Percentiles rank a stretch among this genome's conserved stretches.
Evolutionary conservation across 78 protist species (phyloP).

Genomic region (Dictyostelium firmibasis): DNA sequence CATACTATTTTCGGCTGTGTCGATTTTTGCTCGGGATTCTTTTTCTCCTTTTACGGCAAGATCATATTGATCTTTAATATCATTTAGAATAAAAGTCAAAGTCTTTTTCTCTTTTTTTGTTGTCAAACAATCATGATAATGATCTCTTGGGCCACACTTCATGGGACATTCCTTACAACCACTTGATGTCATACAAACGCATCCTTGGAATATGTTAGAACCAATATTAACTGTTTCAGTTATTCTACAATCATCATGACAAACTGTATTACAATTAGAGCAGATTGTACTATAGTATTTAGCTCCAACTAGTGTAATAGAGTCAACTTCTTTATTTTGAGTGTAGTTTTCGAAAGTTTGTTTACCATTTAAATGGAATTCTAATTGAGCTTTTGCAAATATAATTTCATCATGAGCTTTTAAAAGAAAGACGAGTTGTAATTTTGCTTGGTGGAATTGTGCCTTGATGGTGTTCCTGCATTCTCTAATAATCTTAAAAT

Average conservation of each 20-base stretch:
- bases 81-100: not conserved
- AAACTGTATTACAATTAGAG: conserved; percentile 2
- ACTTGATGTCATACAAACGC: not conserved
- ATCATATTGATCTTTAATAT: not conserved
- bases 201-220: not conserved
- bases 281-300: conserved; percentile 10
- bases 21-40: not conserved
- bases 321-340: not conserved
- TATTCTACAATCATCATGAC: conserved; percentile 16
- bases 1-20: not conserved
- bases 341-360: not conserved
- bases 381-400: not conserved
- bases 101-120: not conserved
- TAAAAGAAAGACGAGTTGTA: not conserved
- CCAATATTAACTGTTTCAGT: not conserved
- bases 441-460: not conserved
- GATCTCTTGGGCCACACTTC: not conserved
- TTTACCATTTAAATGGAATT: not conserved
- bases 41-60: not conserved
- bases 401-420: not conserved
- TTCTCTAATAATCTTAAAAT: not conserved
- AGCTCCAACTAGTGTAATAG: not conserved
- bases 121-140: not conserved
- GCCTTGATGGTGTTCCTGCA: no score
- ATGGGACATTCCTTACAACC: not conserved